Percentiles rank a stretch among this genome's conserved stretches.
phyloP scores from a whole-genome alignment of 2,329 filamentous ascomycete genomes.

The Cephalotrichum gorgonifer region DNA sequence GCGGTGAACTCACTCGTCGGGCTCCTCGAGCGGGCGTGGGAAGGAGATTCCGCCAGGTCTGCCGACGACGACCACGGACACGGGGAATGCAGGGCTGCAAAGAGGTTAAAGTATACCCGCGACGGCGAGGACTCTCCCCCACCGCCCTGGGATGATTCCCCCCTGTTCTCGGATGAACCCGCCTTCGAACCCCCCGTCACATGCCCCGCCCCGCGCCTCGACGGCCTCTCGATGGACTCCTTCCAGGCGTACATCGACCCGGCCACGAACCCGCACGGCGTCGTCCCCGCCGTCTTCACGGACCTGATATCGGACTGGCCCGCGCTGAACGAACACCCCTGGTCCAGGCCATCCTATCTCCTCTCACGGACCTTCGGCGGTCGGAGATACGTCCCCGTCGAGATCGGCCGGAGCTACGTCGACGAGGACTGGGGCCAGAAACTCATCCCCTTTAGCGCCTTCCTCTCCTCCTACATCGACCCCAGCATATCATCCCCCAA shows the following conservation, averaged over 20 bases:
- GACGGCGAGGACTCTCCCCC: conserved; percentile 12
- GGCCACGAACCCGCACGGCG: conserved; percentile 23
- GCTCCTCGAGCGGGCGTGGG: conserved; percentile 6
- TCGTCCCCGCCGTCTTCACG: conserved; percentile 59
- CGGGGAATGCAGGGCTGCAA: conserved; percentile 6
- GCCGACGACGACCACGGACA: neutral
- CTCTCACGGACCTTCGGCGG: conserved; percentile 65
- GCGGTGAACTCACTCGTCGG: conserved; percentile 7
- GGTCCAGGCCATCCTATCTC: conserved; percentile 67
- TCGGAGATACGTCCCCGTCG: conserved; percentile 71
- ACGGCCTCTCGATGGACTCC: conserved; percentile 39
- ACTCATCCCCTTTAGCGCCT: conserved; percentile 64
- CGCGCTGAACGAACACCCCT: conserved; percentile 55
- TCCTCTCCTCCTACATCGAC: conserved; percentile 53
- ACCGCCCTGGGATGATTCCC: conserved; percentile 7
- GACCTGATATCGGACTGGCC: conserved; percentile 64
- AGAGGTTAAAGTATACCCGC: conserved; percentile 2
- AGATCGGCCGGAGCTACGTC: conserved; percentile 79
- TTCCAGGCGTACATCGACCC: conserved; percentile 52
- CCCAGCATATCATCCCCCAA: neutral
- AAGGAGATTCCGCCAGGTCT: neutral
- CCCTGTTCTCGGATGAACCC: conserved; percentile 5
- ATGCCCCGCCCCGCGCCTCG: conserved; percentile 28
- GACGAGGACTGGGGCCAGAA: conserved; percentile 77
- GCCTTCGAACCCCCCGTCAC: conserved; percentile 29